Evolutionary conservation across 2,329 filamentous ascomycete genomes (phyloP).

Genomic region (Amesomyces nigricolor): DNA sequence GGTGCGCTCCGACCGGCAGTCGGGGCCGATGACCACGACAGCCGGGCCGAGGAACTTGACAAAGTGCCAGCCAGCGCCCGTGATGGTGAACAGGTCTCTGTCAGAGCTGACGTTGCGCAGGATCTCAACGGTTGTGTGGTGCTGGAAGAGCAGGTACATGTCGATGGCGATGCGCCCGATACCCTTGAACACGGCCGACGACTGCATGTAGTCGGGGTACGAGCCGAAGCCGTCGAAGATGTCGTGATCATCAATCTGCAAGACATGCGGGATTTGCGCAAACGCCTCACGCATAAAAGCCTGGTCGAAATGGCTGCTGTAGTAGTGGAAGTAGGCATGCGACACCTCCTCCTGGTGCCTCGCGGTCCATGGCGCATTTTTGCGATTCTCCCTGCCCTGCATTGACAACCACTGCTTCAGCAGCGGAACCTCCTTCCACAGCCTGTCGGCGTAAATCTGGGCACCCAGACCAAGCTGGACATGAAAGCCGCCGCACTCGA

Average conservation of each 20-base stretch:
- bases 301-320: slow-evolving; percentile 97
- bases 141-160: slow-evolving; percentile 97
- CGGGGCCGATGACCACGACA: slow-evolving; percentile 81
- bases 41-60: slow-evolving; percentile 92
- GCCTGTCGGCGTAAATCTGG: slow-evolving; percentile 88
- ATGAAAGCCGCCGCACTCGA: slow-evolving; percentile 93
- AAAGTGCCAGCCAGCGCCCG: slow-evolving; percentile 97
- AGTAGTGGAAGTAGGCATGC: slow-evolving; percentile 98
- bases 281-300: slow-evolving; percentile 91
- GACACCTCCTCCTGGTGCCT: slow-evolving; percentile 92
- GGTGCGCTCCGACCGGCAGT: slow-evolving; percentile 87
- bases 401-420: slow-evolving; percentile 93
- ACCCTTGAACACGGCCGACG: slow-evolving; percentile 96
- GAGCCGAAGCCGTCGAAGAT: slow-evolving; percentile 99
- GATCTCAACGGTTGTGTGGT: slow-evolving; percentile 92
- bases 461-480: slow-evolving; percentile 87
- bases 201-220: slow-evolving; percentile 97
- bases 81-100: slow-evolving; percentile 90
- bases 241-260: slow-evolving; percentile 94
- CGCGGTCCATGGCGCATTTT: slow-evolving; percentile 86
- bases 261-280: slow-evolving; percentile 90
- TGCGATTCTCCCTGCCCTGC: slow-evolving; percentile 87
- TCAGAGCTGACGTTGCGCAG: slow-evolving; percentile 85
- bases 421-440: slow-evolving; percentile 94
- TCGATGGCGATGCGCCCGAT: slow-evolving; percentile 92